Evolutionary conservation across 495 filamentous ascomycete species (phyloP).

Genomic region (Hypoxylon crocopeplum): DNA sequence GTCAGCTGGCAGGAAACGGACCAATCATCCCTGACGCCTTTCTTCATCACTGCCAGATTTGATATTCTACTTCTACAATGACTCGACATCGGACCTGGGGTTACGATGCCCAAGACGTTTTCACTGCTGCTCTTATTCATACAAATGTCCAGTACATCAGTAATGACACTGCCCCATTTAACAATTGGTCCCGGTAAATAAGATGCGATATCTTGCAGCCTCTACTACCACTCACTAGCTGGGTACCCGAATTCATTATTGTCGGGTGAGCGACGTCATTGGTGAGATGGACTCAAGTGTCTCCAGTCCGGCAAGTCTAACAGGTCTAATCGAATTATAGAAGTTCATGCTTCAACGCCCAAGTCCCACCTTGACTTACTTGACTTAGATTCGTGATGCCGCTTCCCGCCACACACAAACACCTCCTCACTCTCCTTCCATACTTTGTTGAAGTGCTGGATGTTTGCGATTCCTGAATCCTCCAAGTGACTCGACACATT

Average conservation of each 20-base stretch:
- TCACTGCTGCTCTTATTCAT: no score
- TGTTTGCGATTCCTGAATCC: constrained; percentile 2
- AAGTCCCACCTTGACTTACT: constrained; percentile 28
- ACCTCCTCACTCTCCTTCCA: constrained; percentile 3
- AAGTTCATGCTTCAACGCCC: constrained; percentile 24
- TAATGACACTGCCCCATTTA: not conserved
- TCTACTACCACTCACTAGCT: no score
- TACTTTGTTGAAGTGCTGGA: constrained; percentile 13
- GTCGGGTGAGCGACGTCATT: constrained; percentile 32
- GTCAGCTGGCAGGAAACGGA: no score
- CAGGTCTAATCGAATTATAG: no score
- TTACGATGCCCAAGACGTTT: no score
- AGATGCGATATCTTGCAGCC: not conserved
- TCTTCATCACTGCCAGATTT: no score
- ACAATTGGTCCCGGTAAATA: constrained; percentile 6
- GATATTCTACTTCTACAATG: no score
- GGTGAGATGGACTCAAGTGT: constrained; percentile 18
- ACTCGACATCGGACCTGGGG: no score
- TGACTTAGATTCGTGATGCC: constrained; percentile 25
- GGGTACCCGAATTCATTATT: constrained; percentile 18
- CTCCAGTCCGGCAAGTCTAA: constrained; percentile 14
- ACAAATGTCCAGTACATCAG: not conserved
- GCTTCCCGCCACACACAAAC: constrained; percentile 35
- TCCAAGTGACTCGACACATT: constrained; percentile 21
- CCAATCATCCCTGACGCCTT: no score